Percentiles rank a stretch among this genome's conserved stretches.
These are phyloP conservation scores for Euptelea pleiosperma DNA, from an alignment of 164 flowering plant genomes.

Conservation along the genomic window DNA sequence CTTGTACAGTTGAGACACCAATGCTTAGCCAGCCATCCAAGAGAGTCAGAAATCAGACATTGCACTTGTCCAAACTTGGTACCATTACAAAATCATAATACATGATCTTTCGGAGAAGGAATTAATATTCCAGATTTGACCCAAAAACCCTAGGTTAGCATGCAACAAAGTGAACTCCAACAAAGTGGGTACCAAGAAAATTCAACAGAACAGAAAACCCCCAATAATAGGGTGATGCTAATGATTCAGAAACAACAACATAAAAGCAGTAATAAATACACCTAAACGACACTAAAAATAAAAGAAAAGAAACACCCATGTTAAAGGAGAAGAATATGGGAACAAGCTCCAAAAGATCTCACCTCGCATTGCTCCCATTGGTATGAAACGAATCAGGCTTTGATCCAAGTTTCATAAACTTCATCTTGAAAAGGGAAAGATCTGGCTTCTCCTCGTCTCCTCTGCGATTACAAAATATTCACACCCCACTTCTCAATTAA, in stretches of 20 bases:
- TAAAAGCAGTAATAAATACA: too few species aligned
- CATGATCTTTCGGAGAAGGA: background rate
- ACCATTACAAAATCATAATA: background rate
- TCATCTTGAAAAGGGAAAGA: constrained; percentile 50
- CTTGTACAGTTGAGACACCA: too few species aligned
- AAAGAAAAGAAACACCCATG: too few species aligned
- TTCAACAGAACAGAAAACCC: too few species aligned
- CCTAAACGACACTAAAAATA: too few species aligned
- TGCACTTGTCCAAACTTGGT: background rate
- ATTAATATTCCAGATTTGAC: background rate
- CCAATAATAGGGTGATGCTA: too few species aligned
- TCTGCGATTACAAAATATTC: constrained; percentile 11
- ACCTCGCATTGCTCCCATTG: constrained; percentile 77
- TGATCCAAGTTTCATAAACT: constrained; percentile 99
- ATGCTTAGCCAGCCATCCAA: background rate
- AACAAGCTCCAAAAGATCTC: constrained; percentile 17
- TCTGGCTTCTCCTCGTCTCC: constrained; percentile 15
- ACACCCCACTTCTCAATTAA: constrained; percentile 22
- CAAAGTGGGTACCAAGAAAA: too few species aligned
- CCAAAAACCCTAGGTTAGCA: background rate
- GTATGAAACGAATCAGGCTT: constrained; percentile 85
- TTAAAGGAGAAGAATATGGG: background rate
- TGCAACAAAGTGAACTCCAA: background rate
- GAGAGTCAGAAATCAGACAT: too few species aligned
- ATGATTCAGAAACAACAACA: too few species aligned